A percentile compares a stretch with the other conserved stretches of the same genome.
These are phyloP conservation scores for Aureobasidium pullulans DNA, from an alignment of 2,329 filamentous ascomycete species.

Conservation along the genomic window DNA sequence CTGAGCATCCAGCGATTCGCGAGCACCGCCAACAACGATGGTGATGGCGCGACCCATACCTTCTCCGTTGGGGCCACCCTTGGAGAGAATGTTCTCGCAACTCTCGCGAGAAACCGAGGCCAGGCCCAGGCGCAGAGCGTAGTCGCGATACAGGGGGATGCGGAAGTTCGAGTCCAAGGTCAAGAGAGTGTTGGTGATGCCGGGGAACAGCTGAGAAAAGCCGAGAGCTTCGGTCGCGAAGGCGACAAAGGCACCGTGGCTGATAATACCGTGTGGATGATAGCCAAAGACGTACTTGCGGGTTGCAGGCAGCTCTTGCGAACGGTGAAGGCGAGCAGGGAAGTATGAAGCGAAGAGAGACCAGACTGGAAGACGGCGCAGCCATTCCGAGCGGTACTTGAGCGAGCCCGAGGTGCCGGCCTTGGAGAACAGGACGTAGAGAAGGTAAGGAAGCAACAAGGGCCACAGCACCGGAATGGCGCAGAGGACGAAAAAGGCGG, in stretches of 20 bases:
- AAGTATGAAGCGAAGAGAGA: constrained; percentile 91
- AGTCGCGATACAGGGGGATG: constrained; percentile 89
- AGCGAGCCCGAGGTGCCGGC: constrained; percentile 70
- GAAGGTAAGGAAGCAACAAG: constrained; percentile 64
- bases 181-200: constrained; percentile 86
- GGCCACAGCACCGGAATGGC: constrained; percentile 92
- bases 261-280: constrained; percentile 96
- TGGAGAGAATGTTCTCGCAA: constrained; percentile 79
- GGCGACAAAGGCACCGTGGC: constrained; percentile 86
- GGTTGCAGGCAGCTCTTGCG: constrained; percentile 66
- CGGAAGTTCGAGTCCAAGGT: constrained; percentile 96
- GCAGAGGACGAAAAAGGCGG: constrained; percentile 83
- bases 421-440: constrained; percentile 75
- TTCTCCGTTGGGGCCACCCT: constrained; percentile 66
- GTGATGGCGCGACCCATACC: constrained; percentile 95
- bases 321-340: constrained; percentile 80
- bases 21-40: constrained; percentile 87
- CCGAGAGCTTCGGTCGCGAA: constrained; percentile 87
- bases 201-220: constrained; percentile 81
- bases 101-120: constrained; percentile 85
- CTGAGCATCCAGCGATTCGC: constrained; percentile 82
- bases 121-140: constrained; percentile 80
- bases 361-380: constrained; percentile 72
- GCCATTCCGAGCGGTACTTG: constrained; percentile 63
- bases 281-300: constrained; percentile 96